Percentiles rank a stretch among this genome's conserved stretches.
Conservation (phyloP, 2,329 filamentous ascomycete species). For the Penicillium rolfsii region DNA sequence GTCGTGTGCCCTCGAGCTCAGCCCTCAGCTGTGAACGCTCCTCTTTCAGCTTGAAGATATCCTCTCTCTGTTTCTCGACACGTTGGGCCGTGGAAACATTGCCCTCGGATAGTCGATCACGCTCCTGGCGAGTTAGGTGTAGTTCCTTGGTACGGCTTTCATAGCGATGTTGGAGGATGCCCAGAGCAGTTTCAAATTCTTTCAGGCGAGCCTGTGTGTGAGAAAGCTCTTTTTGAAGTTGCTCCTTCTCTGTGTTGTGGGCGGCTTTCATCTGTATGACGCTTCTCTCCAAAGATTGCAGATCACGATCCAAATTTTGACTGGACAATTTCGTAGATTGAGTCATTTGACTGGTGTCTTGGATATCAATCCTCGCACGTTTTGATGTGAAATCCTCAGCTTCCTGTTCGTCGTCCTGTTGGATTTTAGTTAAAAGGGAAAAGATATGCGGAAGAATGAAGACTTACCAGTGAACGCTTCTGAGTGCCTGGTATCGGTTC, state of each 20-base stretch:
- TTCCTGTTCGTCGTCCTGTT: slow-evolving; percentile 42
- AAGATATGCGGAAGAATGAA: background rate
- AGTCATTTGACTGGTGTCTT: slow-evolving; percentile 43
- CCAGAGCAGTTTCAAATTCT: slow-evolving; percentile 40
- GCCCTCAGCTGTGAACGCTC: slow-evolving; percentile 42
- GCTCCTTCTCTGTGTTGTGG: slow-evolving; percentile 37
- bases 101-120: slow-evolving; percentile 37
- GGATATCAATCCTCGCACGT: slow-evolving; percentile 42
- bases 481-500: slow-evolving; percentile 24
- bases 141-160: slow-evolving; percentile 46
- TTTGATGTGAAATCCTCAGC: slow-evolving; percentile 38
- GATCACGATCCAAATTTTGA: slow-evolving; percentile 36
- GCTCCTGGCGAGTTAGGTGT: slow-evolving; percentile 43
- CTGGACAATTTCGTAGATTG: slow-evolving; percentile 39
- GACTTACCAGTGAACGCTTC: slow-evolving; percentile 40
- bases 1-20: slow-evolving; percentile 46
- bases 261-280: slow-evolving; percentile 38
- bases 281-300: slow-evolving; percentile 34
- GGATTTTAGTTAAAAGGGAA: slow-evolving; percentile 21
- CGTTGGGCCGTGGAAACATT: slow-evolving; percentile 37
- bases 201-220: slow-evolving; percentile 33
- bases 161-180: slow-evolving; percentile 49
- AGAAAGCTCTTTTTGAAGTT: slow-evolving; percentile 34
- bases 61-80: slow-evolving; percentile 41
- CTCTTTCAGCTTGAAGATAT: slow-evolving; percentile 46